Evolutionary conservation across 2,329 filamentous ascomycete species (phyloP).

Genomic region (Fusarium sp.): DNA sequence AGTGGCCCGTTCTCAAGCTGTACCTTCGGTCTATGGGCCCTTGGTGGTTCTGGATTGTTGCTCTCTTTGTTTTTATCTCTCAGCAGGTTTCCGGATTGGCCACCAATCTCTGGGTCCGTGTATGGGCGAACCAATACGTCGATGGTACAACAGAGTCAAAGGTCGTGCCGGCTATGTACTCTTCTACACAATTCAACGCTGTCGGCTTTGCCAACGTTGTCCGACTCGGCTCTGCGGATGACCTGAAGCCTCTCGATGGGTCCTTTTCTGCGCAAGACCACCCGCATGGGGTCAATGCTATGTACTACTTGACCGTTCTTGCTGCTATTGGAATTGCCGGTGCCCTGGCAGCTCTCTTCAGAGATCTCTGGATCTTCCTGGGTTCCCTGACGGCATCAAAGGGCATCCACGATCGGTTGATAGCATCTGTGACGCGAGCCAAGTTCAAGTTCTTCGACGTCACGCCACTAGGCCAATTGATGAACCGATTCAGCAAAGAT

Average conservation of each 20-base stretch:
- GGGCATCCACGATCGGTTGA: slow-evolving; percentile 81
- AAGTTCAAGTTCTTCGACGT: slow-evolving; percentile 99
- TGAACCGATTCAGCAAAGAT: slow-evolving; percentile 99
- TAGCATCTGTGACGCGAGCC: slow-evolving; percentile 82
- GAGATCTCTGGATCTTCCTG: slow-evolving; percentile 90
- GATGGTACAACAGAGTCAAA: slow-evolving; percentile 39
- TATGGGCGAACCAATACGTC: slow-evolving; percentile 93
- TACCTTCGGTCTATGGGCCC: slow-evolving; percentile 93
- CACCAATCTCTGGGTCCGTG: slow-evolving; percentile 92
- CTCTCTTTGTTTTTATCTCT: slow-evolving; percentile 76
- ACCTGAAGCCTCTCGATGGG: slow-evolving; percentile 1
- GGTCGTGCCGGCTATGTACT: slow-evolving; percentile 37
- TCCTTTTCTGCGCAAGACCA: neutral
- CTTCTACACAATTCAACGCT: slow-evolving; percentile 42
- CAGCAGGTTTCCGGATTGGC: slow-evolving; percentile 89
- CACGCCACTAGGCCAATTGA: slow-evolving; percentile 92
- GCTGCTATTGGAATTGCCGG: slow-evolving; percentile 81
- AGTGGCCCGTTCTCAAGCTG: slow-evolving; percentile 84
- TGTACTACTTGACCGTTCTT: slow-evolving; percentile 86
- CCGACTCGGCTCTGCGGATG: slow-evolving; percentile 47
- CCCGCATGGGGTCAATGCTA: slow-evolving; percentile 71
- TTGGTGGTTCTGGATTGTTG: slow-evolving; percentile 93
- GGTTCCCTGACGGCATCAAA: slow-evolving; percentile 90
- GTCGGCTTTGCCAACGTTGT: slow-evolving; percentile 50
- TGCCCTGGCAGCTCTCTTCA: slow-evolving; percentile 80